Percentiles rank a stretch among this genome's conserved stretches.
Evolutionary conservation across 31 red algal genomes (phyloP).

Genomic region (Asparagopsis taxiformis): DNA sequence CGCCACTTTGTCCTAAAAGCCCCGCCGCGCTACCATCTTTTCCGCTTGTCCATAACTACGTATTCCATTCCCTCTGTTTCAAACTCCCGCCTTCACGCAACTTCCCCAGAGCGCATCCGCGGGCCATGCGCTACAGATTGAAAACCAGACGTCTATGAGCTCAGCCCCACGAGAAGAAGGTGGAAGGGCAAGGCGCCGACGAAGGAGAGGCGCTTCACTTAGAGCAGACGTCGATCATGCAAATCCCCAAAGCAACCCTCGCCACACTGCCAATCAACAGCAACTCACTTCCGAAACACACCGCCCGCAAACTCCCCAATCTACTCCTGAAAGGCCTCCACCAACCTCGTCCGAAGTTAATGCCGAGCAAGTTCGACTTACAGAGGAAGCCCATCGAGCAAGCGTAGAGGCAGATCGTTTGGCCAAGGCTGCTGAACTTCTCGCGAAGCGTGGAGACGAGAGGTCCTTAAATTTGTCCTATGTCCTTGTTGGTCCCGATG

Average conservation of each 20-base stretch:
- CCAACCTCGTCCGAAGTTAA: too few relatives aligned
- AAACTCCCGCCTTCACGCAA: too few relatives aligned
- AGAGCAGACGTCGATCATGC: neutral
- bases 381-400: neutral
- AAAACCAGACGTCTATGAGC: neutral
- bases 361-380: neutral
- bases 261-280: neutral
- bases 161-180: constrained; percentile 1
- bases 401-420: neutral
- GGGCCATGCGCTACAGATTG: neutral
- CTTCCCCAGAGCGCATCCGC: too few relatives aligned
- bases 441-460: constrained; percentile 19
- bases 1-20: too few relatives aligned
- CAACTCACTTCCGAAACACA: neutral
- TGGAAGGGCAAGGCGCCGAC: neutral
- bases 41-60: too few relatives aligned
- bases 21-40: too few relatives aligned
- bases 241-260: neutral
- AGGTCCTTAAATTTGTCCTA: constrained; percentile 51
- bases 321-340: too few relatives aligned
- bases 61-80: too few relatives aligned
- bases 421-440: constrained; percentile 9
- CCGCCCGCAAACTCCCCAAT: too few relatives aligned
- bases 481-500: neutral
- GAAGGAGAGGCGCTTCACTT: neutral